Evolutionary conservation across 75 land plant genomes (phyloP).

Genomic region (Chamaecyparis obtusa): DNA sequence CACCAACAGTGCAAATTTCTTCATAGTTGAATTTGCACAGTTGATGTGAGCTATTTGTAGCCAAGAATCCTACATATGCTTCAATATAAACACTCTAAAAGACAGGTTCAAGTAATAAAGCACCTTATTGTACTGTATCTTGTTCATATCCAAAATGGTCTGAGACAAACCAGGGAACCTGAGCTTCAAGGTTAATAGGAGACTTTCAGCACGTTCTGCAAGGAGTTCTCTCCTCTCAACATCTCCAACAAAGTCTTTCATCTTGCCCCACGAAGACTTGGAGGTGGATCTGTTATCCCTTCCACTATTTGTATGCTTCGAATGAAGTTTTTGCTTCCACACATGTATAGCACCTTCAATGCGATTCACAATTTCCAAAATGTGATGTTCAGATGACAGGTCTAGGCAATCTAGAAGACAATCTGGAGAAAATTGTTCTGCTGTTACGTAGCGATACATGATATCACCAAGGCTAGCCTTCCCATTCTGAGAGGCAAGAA

Average conservation of each 20-base stretch:
- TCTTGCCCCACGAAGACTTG: conserved; percentile 66
- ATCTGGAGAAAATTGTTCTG: conserved; percentile 80
- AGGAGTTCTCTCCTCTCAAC: conserved; percentile 60
- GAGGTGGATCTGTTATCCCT: conserved; percentile 16
- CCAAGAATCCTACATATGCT: not conserved
- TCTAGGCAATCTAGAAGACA: conserved; percentile 63
- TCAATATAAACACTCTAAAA: not conserved
- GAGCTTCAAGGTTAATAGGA: conserved; percentile 59
- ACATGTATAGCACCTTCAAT: conserved; percentile 77
- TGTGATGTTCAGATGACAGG: conserved; percentile 75
- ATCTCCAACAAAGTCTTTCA: conserved; percentile 71
- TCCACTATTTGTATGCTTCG: conserved; percentile 23
- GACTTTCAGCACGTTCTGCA: conserved; percentile 70
- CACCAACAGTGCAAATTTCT: not conserved
- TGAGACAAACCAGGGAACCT: conserved; percentile 87
- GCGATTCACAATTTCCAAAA: conserved; percentile 75
- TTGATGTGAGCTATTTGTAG: not conserved
- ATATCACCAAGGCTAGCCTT: conserved; percentile 82
- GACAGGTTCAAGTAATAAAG: not conserved
- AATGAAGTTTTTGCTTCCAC: conserved; percentile 54
- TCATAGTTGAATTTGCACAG: not conserved
- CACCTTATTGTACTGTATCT: conserved; percentile 95
- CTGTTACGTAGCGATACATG: conserved; percentile 61
- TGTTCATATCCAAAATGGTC: conserved; percentile 81
- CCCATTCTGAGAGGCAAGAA: conserved; percentile 55